Conservation (phyloP, 1,284 basidiomycete species). For the Pseudozyma tsukubaensis region DNA sequence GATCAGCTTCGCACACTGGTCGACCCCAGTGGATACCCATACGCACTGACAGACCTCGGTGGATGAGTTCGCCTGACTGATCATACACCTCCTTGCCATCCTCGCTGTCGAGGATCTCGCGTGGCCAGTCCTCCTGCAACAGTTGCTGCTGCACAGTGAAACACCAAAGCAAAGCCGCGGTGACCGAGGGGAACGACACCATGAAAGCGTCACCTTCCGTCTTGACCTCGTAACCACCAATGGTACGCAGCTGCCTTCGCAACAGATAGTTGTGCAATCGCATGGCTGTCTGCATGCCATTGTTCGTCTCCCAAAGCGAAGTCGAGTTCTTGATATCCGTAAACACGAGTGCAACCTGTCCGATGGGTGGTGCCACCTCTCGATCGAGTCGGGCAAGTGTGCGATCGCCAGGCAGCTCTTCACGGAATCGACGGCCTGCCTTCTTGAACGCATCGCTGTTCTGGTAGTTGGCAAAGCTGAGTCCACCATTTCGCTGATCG, state of each 20-base stretch:
- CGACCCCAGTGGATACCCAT: conserved; percentile 97
- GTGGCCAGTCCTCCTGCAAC: conserved; percentile 88
- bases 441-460: conserved; percentile 57
- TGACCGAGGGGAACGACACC: conserved; percentile 91
- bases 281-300: conserved; percentile 95
- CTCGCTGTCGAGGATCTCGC: conserved; percentile 91
- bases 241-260: conserved; percentile 85
- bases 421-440: conserved; percentile 49
- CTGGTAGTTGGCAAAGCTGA: conserved; percentile 35
- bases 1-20: conserved; percentile 92
- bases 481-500: conserved; percentile 45
- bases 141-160: conserved; percentile 88
- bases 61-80: conserved; percentile 77
- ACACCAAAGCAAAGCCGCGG: conserved; percentile 90
- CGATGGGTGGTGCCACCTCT: conserved; percentile 87
- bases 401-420: conserved; percentile 63
- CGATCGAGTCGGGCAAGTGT: conserved; percentile 76
- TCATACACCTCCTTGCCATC: conserved; percentile 88
- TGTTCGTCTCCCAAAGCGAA: conserved; percentile 94
- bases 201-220: conserved; percentile 99
- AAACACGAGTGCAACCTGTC: conserved; percentile 93
- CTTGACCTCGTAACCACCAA: conserved; percentile 98
- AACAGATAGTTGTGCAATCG: conserved; percentile 89
- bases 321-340: conserved; percentile 99
- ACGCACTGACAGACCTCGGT: conserved; percentile 89